phyloP scores from a whole-genome alignment of 176 grass and related monocot genomes.

The Guadua angustifolia region DNA sequence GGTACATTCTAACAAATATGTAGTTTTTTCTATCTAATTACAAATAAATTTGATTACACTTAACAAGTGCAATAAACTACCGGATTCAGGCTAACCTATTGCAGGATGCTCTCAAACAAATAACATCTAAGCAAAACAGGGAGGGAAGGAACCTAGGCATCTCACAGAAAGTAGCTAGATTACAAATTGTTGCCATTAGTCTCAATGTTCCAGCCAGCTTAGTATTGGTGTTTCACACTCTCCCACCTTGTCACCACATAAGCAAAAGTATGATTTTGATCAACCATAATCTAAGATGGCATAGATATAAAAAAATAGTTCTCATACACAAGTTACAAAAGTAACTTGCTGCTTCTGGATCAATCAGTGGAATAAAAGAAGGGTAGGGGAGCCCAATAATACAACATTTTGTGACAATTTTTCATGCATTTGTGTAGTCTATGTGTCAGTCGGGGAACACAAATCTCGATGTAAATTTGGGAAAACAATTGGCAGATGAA shows the following conservation, averaged over 20 bases:
- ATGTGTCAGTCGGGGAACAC: not conserved
- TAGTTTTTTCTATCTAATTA: not conserved
- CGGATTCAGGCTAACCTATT: not conserved
- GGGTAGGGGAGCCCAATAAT: not conserved
- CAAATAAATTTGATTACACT: not conserved
- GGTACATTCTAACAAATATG: not conserved
- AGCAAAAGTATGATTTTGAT: not conserved
- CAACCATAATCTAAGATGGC: slow-evolving; percentile 11
- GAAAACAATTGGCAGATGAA: not conserved
- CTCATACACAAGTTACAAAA: not conserved
- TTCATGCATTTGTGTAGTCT: not conserved
- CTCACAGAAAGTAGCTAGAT: not conserved
- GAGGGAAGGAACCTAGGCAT: not conserved
- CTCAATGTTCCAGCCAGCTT: not conserved
- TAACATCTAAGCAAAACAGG: not conserved
- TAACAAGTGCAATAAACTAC: not conserved
- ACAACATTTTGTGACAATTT: not conserved
- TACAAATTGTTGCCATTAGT: not conserved
- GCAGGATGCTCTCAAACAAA: not conserved
- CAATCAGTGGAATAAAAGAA: slow-evolving; percentile 4
- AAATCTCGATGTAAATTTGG: not conserved
- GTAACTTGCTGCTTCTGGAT: not conserved
- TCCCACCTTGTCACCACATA: not conserved
- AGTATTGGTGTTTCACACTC: not conserved
- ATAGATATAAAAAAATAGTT: slow-evolving; percentile 2